Conservation (phyloP, 805 yeast genomes). For the Metschnikowia dekortorum region DNA sequence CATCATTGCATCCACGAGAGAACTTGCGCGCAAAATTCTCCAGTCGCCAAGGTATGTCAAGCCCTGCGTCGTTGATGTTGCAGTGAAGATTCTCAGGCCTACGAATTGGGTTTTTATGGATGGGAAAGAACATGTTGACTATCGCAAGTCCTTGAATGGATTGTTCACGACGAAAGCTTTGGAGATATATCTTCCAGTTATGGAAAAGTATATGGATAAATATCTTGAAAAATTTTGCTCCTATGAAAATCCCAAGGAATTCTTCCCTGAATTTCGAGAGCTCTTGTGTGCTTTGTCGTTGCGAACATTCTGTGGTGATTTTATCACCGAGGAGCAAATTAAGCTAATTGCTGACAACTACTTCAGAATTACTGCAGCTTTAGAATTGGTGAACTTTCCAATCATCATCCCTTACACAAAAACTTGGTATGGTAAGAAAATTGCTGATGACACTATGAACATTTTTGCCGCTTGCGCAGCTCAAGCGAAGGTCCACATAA, state of each 20-base stretch:
- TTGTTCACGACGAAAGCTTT: slow-evolving; percentile 82
- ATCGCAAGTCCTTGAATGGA: slow-evolving; percentile 85
- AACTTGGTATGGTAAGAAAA: slow-evolving; percentile 94
- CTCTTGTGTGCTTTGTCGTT: slow-evolving; percentile 91
- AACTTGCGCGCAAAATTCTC: slow-evolving; percentile 18
- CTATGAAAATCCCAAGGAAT: slow-evolving; percentile 62
- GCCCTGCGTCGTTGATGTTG: slow-evolving; percentile 98
- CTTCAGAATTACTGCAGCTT: slow-evolving; percentile 88
- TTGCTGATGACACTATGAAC: slow-evolving; percentile 92
- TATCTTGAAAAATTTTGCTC: slow-evolving; percentile 69
- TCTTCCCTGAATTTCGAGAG: slow-evolving; percentile 93
- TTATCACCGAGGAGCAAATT: slow-evolving; percentile 89
- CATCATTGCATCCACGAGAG: slow-evolving; percentile 38
- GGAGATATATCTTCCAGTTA: slow-evolving; percentile 76
- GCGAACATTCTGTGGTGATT: slow-evolving; percentile 92
- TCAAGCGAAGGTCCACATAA: slow-evolving; percentile 74
- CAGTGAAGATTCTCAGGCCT: slow-evolving; percentile 88
- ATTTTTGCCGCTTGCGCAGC: slow-evolving; percentile 86
- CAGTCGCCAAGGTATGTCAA: slow-evolving; percentile 78
- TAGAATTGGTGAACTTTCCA: slow-evolving; percentile 97
- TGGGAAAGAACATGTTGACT: slow-evolving; percentile 93
- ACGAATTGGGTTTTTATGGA: slow-evolving; percentile 97
- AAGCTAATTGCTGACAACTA: slow-evolving; percentile 87
- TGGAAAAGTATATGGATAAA: slow-evolving; percentile 78
- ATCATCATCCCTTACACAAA: slow-evolving; percentile 93